Base-by-base conservation (phyloP, 352 stramenopile species). In the Globisporangium nagaii region DNA sequence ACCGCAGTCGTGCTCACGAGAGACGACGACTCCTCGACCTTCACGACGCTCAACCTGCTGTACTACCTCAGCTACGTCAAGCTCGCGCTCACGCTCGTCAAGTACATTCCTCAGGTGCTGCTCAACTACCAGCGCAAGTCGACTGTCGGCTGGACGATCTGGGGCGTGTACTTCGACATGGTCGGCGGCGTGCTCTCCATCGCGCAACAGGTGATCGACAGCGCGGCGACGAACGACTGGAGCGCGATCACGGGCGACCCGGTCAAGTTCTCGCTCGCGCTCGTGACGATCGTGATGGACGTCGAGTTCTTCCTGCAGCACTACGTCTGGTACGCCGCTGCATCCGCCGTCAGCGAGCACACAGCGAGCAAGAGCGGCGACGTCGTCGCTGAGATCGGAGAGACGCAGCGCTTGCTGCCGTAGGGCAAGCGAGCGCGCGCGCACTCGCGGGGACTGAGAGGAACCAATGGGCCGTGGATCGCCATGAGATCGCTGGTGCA, bases 161-260 rank as follows among this genome's bases (percentile, higher is more conserved):
- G 90, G 86, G 99, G 99, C 75, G 95, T 99, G 27, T 76, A 98
- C 58, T 70, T 99, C 19, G 96, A 99, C 66, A 96, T 98, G 46
- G 86, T 86, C 9, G 96, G 96, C 44, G 96, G 96, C 0, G n/a
- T 96, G 24, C 64, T 98, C 12, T 98, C 86, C 19, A 82, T 95
- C 52, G 67, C 81, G 31, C 93, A 98, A 73, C 83, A 98, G 43
- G 56, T 98, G 45, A 71, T 98, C 35, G 95, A 98, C 68, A 96
- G 81, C 56, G 72, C 67, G 6, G 80, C 93, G 46, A 90, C 95
- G 42, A 63, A 88, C 49, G 93, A 98, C 69, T 99, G 93, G 89
- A 84, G 74, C 1, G 95, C 91, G n/a, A 97, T 99, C 63, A 96
- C 85, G 9, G 96, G 95, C 13, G 89, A 99, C 57, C 87, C 91